These are phyloP conservation scores for Dendrobium catenatum DNA, from an alignment of 106 monocot species.

Conservation along the genomic window DNA sequence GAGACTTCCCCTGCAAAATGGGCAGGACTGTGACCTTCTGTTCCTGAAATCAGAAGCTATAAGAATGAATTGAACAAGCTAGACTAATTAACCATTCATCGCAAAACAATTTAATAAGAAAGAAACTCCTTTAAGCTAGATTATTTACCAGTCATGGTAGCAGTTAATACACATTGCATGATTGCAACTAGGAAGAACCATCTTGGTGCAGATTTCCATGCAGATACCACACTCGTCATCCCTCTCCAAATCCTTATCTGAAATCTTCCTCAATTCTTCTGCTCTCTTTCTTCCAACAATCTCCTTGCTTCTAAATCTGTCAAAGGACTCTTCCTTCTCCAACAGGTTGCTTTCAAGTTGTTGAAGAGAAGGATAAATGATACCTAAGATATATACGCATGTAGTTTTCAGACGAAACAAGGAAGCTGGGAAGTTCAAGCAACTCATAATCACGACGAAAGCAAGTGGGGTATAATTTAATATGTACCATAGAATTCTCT, in stretches of 20 bases:
- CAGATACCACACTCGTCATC: constrained; percentile 82
- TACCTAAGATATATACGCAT: constrained; percentile 29
- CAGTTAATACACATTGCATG: constrained; percentile 98
- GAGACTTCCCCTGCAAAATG: constrained; percentile 82
- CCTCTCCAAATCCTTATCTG: constrained; percentile 49
- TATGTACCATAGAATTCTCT: constrained; percentile 67
- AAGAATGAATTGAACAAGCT: no score
- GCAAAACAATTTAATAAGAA: no score
- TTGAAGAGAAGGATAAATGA: constrained; percentile 75
- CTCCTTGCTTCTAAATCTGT: constrained; percentile 24
- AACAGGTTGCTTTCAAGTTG: constrained; percentile 54
- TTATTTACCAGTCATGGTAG: constrained; percentile 70
- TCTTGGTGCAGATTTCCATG: constrained; percentile 80
- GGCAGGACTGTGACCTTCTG: constrained; percentile 65
- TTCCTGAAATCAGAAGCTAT: constrained; percentile 36
- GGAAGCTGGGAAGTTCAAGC: background rate
- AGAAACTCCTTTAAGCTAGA: background rate
- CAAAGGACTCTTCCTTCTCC: constrained; percentile 30
- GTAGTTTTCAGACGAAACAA: background rate
- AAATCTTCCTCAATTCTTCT: constrained; percentile 33
- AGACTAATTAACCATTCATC: no score
- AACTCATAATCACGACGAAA: background rate
- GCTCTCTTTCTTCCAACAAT: constrained; percentile 26
- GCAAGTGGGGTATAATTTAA: background rate
- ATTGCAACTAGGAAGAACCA: constrained; percentile 83